These are phyloP conservation scores for Pecoramyces ruminantium DNA, from an alignment of 192 early-diverging fungal species.

Conservation along the genomic window DNA sequence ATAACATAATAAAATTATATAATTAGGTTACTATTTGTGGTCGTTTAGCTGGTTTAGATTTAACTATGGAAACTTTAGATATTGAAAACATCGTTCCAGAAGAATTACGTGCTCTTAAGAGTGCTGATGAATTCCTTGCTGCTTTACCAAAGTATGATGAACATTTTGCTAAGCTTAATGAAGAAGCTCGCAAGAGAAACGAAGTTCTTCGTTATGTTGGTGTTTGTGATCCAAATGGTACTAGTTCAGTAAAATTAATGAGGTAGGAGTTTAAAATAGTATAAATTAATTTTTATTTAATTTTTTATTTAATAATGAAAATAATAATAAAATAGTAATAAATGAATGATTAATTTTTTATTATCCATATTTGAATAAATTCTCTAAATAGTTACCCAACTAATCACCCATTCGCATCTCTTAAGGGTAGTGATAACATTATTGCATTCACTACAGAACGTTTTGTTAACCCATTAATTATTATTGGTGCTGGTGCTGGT, in stretches of 20 bases:
- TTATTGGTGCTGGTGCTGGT: slow-evolving; percentile 92
- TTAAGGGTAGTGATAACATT: slow-evolving; percentile 97
- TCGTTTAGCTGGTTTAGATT: slow-evolving; percentile 65
- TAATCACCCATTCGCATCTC: slow-evolving; percentile 83
- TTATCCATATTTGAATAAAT: too few relatives aligned
- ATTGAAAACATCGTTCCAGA: slow-evolving; percentile 97
- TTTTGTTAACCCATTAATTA: slow-evolving; percentile 78
- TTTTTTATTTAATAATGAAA: too few relatives aligned
- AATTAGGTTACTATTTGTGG: slow-evolving; percentile 62
- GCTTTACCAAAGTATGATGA: slow-evolving; percentile 67
- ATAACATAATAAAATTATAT: background rate
- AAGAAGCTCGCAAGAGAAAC: slow-evolving; percentile 45
- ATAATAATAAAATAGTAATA: too few relatives aligned
- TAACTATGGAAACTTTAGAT: slow-evolving; percentile 57
- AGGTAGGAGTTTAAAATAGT: too few relatives aligned
- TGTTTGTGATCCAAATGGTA: slow-evolving; percentile 53
- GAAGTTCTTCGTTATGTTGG: slow-evolving; percentile 91
- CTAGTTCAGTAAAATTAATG: slow-evolving; percentile 61
- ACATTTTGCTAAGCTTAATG: slow-evolving; percentile 71
- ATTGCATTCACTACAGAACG: slow-evolving; percentile 86
- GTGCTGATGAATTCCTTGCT: slow-evolving; percentile 71
- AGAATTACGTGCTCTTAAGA: slow-evolving; percentile 43
- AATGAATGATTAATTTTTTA: too few relatives aligned
- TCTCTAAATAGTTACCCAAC: slow-evolving; percentile 51
- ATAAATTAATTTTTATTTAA: too few relatives aligned